Evolutionary conservation across 768 basidiomycete genomes (phyloP).

Genomic region (Pholiota molesta): DNA sequence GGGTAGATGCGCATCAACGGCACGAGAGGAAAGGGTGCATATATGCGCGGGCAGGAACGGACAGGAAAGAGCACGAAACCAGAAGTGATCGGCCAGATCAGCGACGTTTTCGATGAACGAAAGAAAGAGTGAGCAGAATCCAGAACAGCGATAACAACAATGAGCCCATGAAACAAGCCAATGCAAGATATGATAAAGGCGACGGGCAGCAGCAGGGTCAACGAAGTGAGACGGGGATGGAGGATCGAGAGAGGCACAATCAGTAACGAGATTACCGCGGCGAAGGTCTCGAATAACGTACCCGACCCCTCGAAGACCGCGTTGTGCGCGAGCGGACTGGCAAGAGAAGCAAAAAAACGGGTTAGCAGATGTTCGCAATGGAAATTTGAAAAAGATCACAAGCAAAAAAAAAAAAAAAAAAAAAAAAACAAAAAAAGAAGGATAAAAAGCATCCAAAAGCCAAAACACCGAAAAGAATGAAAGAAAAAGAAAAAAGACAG

Average conservation of each 20-base stretch:
- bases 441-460: too few species aligned
- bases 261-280: not conserved
- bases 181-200: too few species aligned
- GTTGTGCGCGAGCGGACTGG: constrained; percentile 42
- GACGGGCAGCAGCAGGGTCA: too few species aligned
- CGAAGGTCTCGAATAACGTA: constrained; percentile 30
- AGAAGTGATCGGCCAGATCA: not conserved
- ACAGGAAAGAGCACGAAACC: not conserved
- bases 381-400: not conserved
- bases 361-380: not conserved
- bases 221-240: not conserved
- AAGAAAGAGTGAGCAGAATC: too few species aligned
- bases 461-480: too few species aligned
- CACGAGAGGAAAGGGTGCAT: not conserved
- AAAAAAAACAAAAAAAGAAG: too few species aligned
- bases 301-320: constrained; percentile 41
- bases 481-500: too few species aligned
- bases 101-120: too few species aligned
- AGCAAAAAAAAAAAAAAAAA: not conserved
- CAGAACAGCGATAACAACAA: too few species aligned
- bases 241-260: not conserved
- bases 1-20: constrained; percentile 18
- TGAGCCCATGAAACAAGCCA: too few species aligned
- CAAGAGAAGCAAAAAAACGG: constrained; percentile 2
- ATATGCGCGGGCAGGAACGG: constrained; percentile 15